Evolutionary conservation across 331 rosid species (phyloP), one percentile per base, ranked within the genome.

Genomic region (Spiraea crenata): DNA sequence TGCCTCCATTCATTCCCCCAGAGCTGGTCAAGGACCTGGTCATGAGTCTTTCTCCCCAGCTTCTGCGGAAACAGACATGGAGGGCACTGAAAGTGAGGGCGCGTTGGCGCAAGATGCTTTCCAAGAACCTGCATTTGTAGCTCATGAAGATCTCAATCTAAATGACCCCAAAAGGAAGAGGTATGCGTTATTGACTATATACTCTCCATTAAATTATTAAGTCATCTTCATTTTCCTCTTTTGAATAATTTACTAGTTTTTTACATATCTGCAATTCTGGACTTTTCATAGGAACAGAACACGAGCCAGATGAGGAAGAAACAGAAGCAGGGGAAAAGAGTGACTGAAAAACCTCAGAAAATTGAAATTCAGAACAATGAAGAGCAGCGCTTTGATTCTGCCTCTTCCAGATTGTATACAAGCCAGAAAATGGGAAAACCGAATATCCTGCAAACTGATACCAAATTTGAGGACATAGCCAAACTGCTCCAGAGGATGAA

Each of bases 151-250:
- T 71, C 79, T 82, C 75, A 81, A 85, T 72, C 93, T 56, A 81
- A 82, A 77, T 70, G 88, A 92, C 77, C 97, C 92, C 78, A 86
- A 82, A 77, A 91, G 80, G 89, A 95, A 86, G 89, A 95, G 89
- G 96, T 58, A 73, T 63, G 84, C 74, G 41, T 74, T 77, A 25
- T 78, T 70, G 37, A 47, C 65, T 67, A 46, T 39, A 47, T 45
- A 58, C 41, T 77, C 49, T 52, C 31, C 31, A 25, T 25, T 25
- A 25, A 25, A 69, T 72, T 25, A 7, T 70, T 73, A 37, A 57
- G 37, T 42, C 57, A 57, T 49, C 35, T 12, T 62, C 31, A 3
- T 73, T 69, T 77, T 14, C 45, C 3, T 60, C 13, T 12, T 61
- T 39, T 0, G 9, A 42, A 38, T 82, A 62, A 44, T 37, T 63